phyloP scores from a whole-genome alignment of 2,329 filamentous ascomycete species.

The Phaeosphaeriaceae sp. region DNA sequence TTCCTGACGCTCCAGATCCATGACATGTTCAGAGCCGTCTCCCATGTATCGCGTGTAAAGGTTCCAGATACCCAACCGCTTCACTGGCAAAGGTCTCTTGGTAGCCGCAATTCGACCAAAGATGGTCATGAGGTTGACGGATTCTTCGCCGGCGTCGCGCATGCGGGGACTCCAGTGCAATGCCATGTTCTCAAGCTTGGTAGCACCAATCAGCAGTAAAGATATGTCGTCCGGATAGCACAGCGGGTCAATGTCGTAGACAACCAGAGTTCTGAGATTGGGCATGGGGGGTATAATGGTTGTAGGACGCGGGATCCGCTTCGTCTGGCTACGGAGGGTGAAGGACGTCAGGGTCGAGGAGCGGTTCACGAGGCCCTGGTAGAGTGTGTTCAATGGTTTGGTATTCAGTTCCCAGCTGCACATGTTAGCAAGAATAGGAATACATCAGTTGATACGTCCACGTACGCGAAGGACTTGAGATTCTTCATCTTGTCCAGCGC shows the following conservation, averaged over 20 bases:
- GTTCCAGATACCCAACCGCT: constrained; percentile 64
- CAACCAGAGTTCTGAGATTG: constrained; percentile 61
- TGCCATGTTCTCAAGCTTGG: constrained; percentile 62
- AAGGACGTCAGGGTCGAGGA: constrained; percentile 59
- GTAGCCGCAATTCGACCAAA: constrained; percentile 63
- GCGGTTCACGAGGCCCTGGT: constrained; percentile 62
- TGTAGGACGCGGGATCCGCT: constrained; percentile 65
- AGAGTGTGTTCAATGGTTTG: constrained; percentile 67
- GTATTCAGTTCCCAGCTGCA: constrained; percentile 63
- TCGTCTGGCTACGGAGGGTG: constrained; percentile 64
- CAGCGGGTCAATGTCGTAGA: constrained; percentile 68
- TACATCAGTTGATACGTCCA: background rate
- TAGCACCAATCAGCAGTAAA: constrained; percentile 61
- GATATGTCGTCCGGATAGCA: constrained; percentile 71
- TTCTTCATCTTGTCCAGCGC: constrained; percentile 67
- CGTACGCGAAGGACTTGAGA: constrained; percentile 61
- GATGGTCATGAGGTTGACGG: constrained; percentile 61
- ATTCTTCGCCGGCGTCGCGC: constrained; percentile 65
- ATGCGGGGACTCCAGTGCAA: constrained; percentile 70
- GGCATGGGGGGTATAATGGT: constrained; percentile 65
- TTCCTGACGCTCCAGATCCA: constrained; percentile 53
- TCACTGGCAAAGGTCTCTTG: constrained; percentile 56
- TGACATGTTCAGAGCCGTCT: constrained; percentile 53
- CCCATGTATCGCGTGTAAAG: constrained; percentile 62
- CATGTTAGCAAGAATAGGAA: background rate